phyloP scores from a whole-genome alignment of 73 alveolate species.

The Paramecium caudatum region DNA sequence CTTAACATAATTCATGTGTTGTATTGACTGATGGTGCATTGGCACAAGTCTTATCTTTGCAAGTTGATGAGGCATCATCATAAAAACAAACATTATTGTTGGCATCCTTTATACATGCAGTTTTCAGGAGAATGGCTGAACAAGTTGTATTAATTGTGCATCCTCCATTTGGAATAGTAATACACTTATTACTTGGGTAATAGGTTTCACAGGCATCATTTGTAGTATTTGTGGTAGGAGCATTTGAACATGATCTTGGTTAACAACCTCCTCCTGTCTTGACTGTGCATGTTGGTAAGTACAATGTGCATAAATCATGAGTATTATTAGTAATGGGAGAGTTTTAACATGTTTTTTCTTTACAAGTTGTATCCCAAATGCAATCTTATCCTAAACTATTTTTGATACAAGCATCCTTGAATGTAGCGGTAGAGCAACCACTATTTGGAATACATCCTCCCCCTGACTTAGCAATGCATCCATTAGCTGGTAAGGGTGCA shows the following conservation, averaged over 20 bases:
- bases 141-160: constrained; percentile 11
- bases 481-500: not conserved
- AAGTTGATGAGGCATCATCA: not conserved
- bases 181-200: not conserved
- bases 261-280: constrained; percentile 28
- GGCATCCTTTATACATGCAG: not conserved
- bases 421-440: not conserved
- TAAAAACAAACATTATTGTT: not conserved
- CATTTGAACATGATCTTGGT: constrained; percentile 9
- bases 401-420: not conserved
- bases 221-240: constrained; percentile 39
- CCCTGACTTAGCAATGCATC: constrained; percentile 43
- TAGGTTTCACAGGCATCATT: constrained; percentile 24
- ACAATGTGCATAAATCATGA: not conserved
- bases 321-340: constrained; percentile 17
- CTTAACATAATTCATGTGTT: constrained; percentile 45
- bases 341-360: constrained; percentile 13
- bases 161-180: constrained; percentile 18
- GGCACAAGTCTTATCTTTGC: not conserved
- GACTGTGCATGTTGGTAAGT: constrained; percentile 8
- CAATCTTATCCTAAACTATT: not conserved
- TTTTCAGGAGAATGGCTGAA: not conserved
- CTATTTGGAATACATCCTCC: constrained; percentile 21
- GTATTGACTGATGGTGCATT: constrained; percentile 23
- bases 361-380: constrained; percentile 25